Evolutionary conservation across 108 stramenopile species (phyloP).

Genomic region (Pinguiococcus pyrenoidosus): DNA sequence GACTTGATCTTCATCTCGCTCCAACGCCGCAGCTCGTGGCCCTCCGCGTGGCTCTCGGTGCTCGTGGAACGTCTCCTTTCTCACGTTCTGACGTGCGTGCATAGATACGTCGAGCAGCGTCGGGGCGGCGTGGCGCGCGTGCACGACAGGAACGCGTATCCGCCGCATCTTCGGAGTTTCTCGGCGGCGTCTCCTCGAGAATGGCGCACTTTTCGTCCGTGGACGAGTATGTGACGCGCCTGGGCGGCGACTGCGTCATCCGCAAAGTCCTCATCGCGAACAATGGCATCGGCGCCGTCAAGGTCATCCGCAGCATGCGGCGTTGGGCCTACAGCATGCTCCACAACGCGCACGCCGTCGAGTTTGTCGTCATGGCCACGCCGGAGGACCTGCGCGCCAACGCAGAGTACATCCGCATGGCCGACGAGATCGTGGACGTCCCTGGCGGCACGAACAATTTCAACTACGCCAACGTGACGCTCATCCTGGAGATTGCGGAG

Average conservation of each 20-base stretch:
- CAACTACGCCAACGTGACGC: conserved; percentile 99
- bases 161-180: no score
- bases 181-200: no score
- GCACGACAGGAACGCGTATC: no score
- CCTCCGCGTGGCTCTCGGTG: no score
- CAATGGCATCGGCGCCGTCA: conserved; percentile 79
- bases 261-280: conserved; percentile 50
- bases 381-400: conserved; percentile 85
- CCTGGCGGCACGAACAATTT: conserved; percentile 99
- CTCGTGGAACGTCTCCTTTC: no score
- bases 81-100: no score
- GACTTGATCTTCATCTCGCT: no score
- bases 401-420: conserved; percentile 99
- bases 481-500: conserved; percentile 95
- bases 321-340: conserved; percentile 87
- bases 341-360: conserved; percentile 71
- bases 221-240: conserved; percentile 34
- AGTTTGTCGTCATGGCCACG: conserved; percentile 98
- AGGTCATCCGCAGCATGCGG: conserved; percentile 89
- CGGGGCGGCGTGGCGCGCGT: no score
- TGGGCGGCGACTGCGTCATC: conserved; percentile 39
- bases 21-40: no score
- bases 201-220: conserved; percentile 7
- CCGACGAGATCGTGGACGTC: conserved; percentile 95
- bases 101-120: no score